Base-by-base conservation (phyloP, 2,329 filamentous ascomycete genomes). In the Colletotrichum sidae region DNA sequence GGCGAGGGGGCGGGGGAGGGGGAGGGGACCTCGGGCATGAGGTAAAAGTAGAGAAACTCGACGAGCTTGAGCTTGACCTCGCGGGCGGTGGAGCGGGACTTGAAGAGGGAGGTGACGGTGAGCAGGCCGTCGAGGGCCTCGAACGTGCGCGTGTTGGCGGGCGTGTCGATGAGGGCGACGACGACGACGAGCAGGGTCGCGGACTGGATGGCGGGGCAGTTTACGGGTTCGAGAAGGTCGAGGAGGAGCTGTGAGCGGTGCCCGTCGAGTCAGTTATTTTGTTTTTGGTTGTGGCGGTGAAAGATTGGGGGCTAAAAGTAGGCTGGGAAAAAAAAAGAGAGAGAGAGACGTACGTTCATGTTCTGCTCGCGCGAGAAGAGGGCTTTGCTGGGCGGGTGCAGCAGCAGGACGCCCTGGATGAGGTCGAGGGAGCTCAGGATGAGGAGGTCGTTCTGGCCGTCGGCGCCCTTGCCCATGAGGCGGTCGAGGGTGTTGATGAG, bases 31-130 rank as follows among this genome's bases (percentile, higher is more conserved):
- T 99, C 96, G 55, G 95, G 94, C 91, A 98, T 97, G 71, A 99
- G 90, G 78, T 98, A 99, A 79, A 98, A 98, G 83, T 98, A 98
- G 55, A 99, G 82, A 75, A 98, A 98, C 78, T 98, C 96, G 71
- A 97, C 90, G n/a, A 97, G 88, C 78, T 97, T 96, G 74, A 97
- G 87, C 81, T 97, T 97, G 70, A 98, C 94, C 72, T 95, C 92
- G 67, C 93, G 89, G 33, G 89, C 89, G 4, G 95, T 97, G 69
- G 90, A 88, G 67, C 93, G 90, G 69, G 91, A 92, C 78, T 96
- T 97, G 87, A 98, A 97, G 54, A 98, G 86, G 9, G 92, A 95
- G 2, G 95, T 97, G 50, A 98, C 89, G 1, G 94, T 96, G 45
- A 97, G 87, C 6, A 99, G 87, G 60, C 96, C 96, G 75, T 98